A percentile compares a stretch with the other conserved stretches of the same genome.
Conservation (phyloP, 129 eudicot genomes). For the Flaveria ramosissima region DNA sequence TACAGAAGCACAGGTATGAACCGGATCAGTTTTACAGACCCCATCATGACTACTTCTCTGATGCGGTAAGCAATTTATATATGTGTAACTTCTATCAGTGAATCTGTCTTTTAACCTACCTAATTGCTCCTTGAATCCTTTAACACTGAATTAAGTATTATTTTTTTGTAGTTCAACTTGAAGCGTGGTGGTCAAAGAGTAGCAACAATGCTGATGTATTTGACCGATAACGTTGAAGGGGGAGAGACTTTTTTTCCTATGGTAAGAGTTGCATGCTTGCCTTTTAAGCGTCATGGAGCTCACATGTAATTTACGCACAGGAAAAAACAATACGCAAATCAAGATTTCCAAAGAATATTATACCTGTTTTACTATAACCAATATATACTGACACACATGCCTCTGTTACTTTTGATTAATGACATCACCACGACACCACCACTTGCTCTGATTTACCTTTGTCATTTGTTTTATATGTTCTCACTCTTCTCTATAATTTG, state of each 20-base stretch:
- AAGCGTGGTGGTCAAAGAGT: constrained; percentile 97
- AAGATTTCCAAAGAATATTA: constrained; percentile 2
- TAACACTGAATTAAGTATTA: not conserved
- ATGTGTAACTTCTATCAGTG: not conserved
- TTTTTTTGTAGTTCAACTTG: constrained; percentile 68
- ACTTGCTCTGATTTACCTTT: not conserved
- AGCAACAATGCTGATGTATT: constrained; percentile 93
- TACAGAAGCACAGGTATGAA: constrained; percentile 95
- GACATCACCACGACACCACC: not conserved
- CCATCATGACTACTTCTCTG: constrained; percentile 97
- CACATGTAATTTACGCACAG: not conserved
- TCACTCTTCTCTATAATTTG: not conserved
- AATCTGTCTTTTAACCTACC: constrained; percentile 2
- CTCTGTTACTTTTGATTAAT: not conserved
- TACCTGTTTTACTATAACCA: not conserved
- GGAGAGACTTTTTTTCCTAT: constrained; percentile 92
- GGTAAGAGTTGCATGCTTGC: constrained; percentile 47
- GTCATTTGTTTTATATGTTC: not conserved
- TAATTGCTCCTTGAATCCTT: not conserved
- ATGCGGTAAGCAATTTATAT: constrained; percentile 51
- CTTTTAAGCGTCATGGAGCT: not conserved
- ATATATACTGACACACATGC: constrained; percentile 3
- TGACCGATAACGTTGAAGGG: constrained; percentile 90
- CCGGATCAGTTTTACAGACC: constrained; percentile 86
- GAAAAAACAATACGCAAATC: constrained; percentile 6